Evolutionary conservation across 306 rosid species (phyloP).

Genomic region (Prunus mongolica): DNA sequence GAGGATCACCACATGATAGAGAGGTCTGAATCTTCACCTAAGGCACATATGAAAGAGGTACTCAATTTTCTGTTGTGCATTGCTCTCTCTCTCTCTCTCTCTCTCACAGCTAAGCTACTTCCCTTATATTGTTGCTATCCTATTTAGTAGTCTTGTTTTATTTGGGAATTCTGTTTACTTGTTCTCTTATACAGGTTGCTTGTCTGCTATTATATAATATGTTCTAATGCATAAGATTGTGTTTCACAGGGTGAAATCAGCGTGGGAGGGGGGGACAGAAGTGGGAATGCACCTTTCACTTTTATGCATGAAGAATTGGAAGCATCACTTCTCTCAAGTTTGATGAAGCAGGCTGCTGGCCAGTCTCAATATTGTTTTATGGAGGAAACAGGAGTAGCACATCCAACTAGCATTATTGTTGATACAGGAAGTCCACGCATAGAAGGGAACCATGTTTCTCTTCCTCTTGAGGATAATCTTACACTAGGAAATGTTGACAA

Average conservation of each 20-base stretch:
- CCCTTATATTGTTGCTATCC: background rate
- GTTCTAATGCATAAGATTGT: conserved; percentile 24
- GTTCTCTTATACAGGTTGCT: conserved; percentile 5
- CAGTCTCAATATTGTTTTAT: conserved; percentile 10
- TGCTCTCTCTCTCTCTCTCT: background rate
- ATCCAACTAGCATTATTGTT: conserved; percentile 15
- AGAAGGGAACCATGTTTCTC: conserved; percentile 28
- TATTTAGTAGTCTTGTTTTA: conserved; percentile 3
- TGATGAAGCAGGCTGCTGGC: conserved; percentile 22
- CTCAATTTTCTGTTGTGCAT: conserved; percentile 15
- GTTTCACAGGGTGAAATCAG: conserved; percentile 35
- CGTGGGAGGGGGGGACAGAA: conserved; percentile 30
- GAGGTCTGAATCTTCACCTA: conserved; percentile 30
- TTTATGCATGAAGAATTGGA: conserved; percentile 19
- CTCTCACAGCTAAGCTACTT: background rate
- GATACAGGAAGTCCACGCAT: conserved; percentile 26
- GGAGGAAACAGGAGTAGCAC: conserved; percentile 27
- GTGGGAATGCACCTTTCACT: conserved; percentile 21
- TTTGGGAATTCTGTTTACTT: background rate
- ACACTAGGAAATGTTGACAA: conserved; percentile 29
- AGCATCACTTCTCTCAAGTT: conserved; percentile 23
- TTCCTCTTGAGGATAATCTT: conserved; percentile 21
- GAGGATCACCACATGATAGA: conserved; percentile 29
- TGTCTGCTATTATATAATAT: background rate
- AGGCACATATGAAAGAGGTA: conserved; percentile 54